Evolutionary conservation across 768 basidiomycete genomes (phyloP).

Genomic region (Boletus sp.): DNA sequence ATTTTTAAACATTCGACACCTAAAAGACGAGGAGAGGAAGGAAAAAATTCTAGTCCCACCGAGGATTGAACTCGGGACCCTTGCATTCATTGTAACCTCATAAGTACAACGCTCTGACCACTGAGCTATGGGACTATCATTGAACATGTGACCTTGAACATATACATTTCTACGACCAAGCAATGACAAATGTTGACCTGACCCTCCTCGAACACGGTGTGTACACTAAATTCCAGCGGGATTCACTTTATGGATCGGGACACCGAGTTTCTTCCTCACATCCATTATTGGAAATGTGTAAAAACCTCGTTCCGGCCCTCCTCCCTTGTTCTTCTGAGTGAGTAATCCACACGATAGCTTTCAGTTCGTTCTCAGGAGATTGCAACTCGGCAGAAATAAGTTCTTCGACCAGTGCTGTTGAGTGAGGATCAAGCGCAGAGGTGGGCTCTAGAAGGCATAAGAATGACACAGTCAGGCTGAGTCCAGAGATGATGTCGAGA

Average conservation of each 20-base stretch:
- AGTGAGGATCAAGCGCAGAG: conserved; percentile 74
- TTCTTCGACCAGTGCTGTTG: conserved; percentile 64
- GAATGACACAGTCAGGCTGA: not conserved
- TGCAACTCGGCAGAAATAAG: conserved; percentile 52
- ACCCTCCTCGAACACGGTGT: no score
- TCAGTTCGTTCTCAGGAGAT: conserved; percentile 46
- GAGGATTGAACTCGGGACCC: conserved; percentile 64
- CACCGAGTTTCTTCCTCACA: conserved; percentile 39
- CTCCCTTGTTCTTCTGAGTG: conserved; percentile 79
- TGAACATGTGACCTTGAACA: fast-evolving
- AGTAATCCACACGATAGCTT: conserved; percentile 85
- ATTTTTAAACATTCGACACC: not conserved
- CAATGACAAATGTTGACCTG: not conserved
- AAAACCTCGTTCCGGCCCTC: conserved; percentile 68
- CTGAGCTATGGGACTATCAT: conserved; percentile 53
- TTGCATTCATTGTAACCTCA: conserved; percentile 53
- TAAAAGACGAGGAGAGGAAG: not conserved
- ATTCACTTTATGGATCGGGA: conserved; percentile 23
- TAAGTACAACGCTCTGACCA: conserved; percentile 64
- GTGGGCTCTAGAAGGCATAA: conserved; percentile 66
- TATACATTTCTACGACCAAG: not conserved
- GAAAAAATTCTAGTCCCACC: conserved; percentile 51
- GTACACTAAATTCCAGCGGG: not conserved
- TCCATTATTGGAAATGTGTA: conserved; percentile 45
- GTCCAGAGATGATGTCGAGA: not conserved